These are phyloP conservation scores for Filosporella fistucella DNA, from an alignment of 495 filamentous ascomycete species.

Conservation along the genomic window DNA sequence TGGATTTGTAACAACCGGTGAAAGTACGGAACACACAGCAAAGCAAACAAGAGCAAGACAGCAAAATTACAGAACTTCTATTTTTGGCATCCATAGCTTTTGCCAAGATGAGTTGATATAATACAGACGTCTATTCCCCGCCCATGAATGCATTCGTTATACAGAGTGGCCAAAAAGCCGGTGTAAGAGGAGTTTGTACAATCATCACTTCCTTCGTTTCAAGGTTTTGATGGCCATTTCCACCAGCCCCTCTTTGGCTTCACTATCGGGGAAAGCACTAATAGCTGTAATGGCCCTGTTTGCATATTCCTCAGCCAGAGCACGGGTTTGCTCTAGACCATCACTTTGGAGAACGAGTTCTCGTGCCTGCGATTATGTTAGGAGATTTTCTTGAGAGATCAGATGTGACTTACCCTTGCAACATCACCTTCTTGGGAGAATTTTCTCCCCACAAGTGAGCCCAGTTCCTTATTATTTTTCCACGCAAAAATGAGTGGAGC, in stretches of 20 bases:
- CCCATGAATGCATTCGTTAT: constrained; percentile 11
- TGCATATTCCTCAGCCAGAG: constrained; percentile 83
- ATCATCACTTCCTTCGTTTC: constrained; percentile 72
- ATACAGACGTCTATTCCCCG: constrained; percentile 1
- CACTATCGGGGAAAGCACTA: constrained; percentile 76
- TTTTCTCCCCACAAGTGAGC: constrained; percentile 85
- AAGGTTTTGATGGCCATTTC: constrained; percentile 93
- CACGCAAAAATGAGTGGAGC: constrained; percentile 94
- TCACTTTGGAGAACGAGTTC: constrained; percentile 76
- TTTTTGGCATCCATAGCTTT: constrained; percentile 9
- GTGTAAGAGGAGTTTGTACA: constrained; percentile 19
- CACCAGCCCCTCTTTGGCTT: constrained; percentile 84
- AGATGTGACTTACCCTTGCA: constrained; percentile 53
- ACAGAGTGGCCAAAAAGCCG: constrained; percentile 14
- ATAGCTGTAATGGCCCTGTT: constrained; percentile 85
- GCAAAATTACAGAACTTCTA: constrained; percentile 7
- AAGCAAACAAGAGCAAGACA: neutral
- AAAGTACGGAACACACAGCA: no score
- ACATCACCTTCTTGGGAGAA: constrained; percentile 83
- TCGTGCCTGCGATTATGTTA: constrained; percentile 57
- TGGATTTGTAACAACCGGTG: no score
- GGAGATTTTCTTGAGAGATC: neutral
- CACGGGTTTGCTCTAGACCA: constrained; percentile 85
- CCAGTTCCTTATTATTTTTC: constrained; percentile 83
- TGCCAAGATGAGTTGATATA: constrained; percentile 4